Conservation (phyloP, 495 filamentous ascomycete species). For the Xylaria intraflava region DNA sequence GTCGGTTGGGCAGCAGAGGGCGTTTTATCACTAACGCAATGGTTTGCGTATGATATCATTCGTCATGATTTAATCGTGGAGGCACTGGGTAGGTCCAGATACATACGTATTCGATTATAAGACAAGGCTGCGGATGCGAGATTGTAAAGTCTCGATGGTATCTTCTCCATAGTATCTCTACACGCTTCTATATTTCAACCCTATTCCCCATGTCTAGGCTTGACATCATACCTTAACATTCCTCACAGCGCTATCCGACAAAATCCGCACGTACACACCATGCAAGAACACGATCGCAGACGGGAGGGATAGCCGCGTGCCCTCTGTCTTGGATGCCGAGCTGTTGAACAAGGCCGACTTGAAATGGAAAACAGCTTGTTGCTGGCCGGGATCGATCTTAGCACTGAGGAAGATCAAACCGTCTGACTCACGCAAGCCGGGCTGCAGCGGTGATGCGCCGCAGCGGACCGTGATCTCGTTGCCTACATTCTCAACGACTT, state of each 20-base stretch:
- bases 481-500: conserved; percentile 61
- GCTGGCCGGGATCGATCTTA: conserved; percentile 50
- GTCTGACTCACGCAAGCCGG: conserved; percentile 53
- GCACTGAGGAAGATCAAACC: conserved; percentile 66
- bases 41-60: no score
- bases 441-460: conserved; percentile 57
- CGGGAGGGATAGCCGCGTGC: conserved; percentile 48
- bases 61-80: no score
- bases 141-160: no score
- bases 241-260: conserved; percentile 15
- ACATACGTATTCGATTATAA: no score
- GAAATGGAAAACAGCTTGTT: conserved; percentile 56
- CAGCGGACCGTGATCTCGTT: conserved; percentile 57
- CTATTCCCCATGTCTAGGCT: neutral
- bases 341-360: conserved; percentile 59
- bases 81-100: no score
- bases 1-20: no score
- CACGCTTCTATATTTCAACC: neutral
- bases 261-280: conserved; percentile 53
- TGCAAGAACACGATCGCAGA: conserved; percentile 52
- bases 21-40: no score
- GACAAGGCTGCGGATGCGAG: no score
- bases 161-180: neutral
- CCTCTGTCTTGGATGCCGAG: conserved; percentile 24
- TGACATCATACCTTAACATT: conserved; percentile 14